Conservation (phyloP, 495 filamentous ascomycete genomes). For the Penicillium coffeae region DNA sequence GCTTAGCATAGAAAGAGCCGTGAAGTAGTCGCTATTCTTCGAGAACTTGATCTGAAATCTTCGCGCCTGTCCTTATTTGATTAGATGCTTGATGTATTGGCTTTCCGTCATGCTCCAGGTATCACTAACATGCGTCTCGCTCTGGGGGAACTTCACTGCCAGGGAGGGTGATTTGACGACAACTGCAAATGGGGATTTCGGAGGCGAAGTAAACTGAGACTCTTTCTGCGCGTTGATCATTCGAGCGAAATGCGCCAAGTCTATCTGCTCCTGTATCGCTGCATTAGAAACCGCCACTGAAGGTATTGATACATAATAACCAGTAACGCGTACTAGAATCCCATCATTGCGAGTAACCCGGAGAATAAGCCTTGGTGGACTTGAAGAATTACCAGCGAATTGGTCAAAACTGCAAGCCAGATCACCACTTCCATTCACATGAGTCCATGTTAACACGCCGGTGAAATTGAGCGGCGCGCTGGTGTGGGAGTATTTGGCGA, state of each 20-base stretch:
- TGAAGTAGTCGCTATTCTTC: constrained; percentile 34
- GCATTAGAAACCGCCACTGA: constrained; percentile 2
- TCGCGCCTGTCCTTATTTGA: constrained; percentile 25
- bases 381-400: background rate
- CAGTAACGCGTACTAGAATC: constrained; percentile 24
- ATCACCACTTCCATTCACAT: constrained; percentile 32
- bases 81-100: background rate
- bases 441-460: constrained; percentile 37
- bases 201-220: background rate
- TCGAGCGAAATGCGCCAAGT: constrained; percentile 25
- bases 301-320: background rate
- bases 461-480: constrained; percentile 27
- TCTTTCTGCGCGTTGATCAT: constrained; percentile 13
- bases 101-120: background rate
- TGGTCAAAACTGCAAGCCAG: constrained; percentile 30
- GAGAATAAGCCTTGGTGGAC: constrained; percentile 16
- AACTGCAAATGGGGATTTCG: constrained; percentile 32
- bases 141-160: constrained; percentile 37
- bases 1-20: constrained; percentile 33
- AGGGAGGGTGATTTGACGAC: constrained; percentile 43
- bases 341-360: constrained; percentile 23
- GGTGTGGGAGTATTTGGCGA: constrained; percentile 45
- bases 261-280: constrained; percentile 32
- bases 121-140: constrained; percentile 15
- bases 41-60: constrained; percentile 45